phyloP scores from a whole-genome alignment of 225 moss, liverwort and hornwort genomes.

The Bryoerythrophyllum caledonicum region DNA sequence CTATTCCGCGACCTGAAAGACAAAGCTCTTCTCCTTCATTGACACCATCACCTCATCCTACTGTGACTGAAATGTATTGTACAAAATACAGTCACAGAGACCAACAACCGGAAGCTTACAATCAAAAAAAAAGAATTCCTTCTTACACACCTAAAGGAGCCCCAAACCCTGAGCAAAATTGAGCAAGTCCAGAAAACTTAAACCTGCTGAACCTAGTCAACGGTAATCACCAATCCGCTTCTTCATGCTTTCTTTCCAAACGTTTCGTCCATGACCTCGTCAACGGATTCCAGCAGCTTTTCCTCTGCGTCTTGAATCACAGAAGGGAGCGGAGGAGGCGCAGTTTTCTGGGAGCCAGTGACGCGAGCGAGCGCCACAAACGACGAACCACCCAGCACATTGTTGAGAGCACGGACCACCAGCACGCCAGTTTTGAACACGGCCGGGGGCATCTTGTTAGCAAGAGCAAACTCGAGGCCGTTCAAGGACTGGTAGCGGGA shows the following conservation, averaged over 20 bases:
- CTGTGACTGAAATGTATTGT: conserved; percentile 15
- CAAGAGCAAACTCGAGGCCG: conserved; percentile 85
- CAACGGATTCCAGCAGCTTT: conserved; percentile 28
- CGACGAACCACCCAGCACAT: conserved; percentile 76
- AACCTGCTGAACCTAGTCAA: conserved; percentile 9
- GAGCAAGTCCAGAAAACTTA: conserved; percentile 14
- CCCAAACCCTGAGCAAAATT: conserved; percentile 28
- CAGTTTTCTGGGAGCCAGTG: conserved; percentile 81
- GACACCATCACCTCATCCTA: conserved; percentile 22
- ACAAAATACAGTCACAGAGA: conserved; percentile 8
- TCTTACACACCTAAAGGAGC: background rate
- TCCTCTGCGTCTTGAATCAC: conserved; percentile 16
- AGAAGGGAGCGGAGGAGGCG: conserved; percentile 18
- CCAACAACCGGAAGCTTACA: conserved; percentile 20
- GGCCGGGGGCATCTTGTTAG: conserved; percentile 44
- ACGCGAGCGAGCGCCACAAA: conserved; percentile 80
- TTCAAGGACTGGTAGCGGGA: conserved; percentile 80
- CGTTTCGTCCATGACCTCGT: conserved; percentile 31
- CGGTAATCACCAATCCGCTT: background rate
- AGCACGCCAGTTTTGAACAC: conserved; percentile 66
- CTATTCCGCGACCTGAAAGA: conserved; percentile 18
- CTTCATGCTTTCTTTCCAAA: conserved; percentile 17
- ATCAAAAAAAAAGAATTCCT: background rate
- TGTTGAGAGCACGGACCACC: conserved; percentile 77
- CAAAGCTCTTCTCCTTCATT: conserved; percentile 15